phyloP scores from a whole-genome alignment of 1,284 basidiomycete genomes.

The Microbotryum intermedium region DNA sequence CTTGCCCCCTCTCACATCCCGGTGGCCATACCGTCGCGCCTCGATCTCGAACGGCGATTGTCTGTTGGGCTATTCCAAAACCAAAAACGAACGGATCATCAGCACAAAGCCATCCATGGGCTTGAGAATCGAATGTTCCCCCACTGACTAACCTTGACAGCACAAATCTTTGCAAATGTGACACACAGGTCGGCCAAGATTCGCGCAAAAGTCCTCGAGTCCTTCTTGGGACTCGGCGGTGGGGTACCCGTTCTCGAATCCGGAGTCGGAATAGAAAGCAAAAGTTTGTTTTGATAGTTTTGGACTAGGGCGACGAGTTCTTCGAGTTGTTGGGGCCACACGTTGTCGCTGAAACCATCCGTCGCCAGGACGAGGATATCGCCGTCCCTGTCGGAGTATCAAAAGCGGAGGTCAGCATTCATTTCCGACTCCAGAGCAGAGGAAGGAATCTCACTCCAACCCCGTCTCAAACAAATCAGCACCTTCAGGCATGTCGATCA shows the following conservation, averaged over 20 bases:
- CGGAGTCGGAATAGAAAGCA: not conserved
- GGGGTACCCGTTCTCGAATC: conserved; percentile 25
- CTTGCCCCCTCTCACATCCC: conserved; percentile 42
- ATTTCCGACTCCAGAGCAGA: conserved; percentile 42
- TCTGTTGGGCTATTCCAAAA: conserved; percentile 41
- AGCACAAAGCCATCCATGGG: conserved; percentile 29
- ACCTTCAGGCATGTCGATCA: conserved; percentile 53
- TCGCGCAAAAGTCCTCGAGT: conserved; percentile 48
- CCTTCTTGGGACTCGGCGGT: conserved; percentile 29
- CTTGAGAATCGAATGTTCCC: not conserved
- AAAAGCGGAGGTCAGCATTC: not conserved
- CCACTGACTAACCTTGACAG: conserved; percentile 45
- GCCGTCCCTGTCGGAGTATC: conserved; percentile 36
- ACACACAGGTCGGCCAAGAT: conserved; percentile 61
- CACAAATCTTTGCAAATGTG: conserved; percentile 58
- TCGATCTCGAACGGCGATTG: conserved; percentile 48
- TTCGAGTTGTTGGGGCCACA: conserved; percentile 61
- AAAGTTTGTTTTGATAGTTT: conserved; percentile 40
- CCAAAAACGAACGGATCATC: conserved; percentile 31
- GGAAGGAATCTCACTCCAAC: conserved; percentile 61
- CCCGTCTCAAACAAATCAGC: conserved; percentile 58
- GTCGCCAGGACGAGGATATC: conserved; percentile 50
- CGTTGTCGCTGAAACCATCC: conserved; percentile 79
- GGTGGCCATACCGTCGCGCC: conserved; percentile 35
- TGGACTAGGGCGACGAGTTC: conserved; percentile 58